These are phyloP conservation scores for Amaranthus tricolor DNA, from an alignment of 179 eudicot species.

Conservation along the genomic window DNA sequence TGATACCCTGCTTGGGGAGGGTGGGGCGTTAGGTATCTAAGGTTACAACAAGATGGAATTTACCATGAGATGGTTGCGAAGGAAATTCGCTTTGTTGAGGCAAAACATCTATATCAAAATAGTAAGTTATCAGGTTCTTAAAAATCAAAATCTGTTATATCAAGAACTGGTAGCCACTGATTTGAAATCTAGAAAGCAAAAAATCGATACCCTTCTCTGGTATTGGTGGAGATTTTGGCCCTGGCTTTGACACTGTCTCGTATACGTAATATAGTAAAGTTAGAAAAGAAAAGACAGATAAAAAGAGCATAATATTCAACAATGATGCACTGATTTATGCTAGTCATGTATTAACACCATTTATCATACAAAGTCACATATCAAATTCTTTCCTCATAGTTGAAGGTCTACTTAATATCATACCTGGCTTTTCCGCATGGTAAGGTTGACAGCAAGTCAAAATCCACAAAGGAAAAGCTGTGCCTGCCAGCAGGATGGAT, in stretches of 20 bases:
- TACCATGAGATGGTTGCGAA: conserved; percentile 20
- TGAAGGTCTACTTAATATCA: background rate
- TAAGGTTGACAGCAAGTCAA: conserved; percentile 28
- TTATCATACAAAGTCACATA: too few species aligned
- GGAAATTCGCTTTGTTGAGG: conserved; percentile 3
- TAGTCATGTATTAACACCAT: background rate
- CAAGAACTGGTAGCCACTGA: background rate
- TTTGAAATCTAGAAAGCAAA: background rate
- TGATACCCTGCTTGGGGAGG: too few species aligned
- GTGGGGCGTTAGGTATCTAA: too few species aligned
- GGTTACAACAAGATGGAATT: conserved; percentile 1
- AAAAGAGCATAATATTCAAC: background rate
- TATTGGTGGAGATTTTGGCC: background rate
- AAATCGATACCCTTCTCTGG: conserved; percentile 11
- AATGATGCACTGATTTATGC: background rate
- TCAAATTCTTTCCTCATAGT: background rate
- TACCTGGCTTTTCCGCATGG: conserved; percentile 23
- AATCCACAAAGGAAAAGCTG: conserved; percentile 27
- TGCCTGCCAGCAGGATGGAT: conserved; percentile 9
- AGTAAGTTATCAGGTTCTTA: background rate
- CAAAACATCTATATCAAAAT: background rate
- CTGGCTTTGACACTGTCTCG: conserved; percentile 7
- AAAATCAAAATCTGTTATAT: too few species aligned
- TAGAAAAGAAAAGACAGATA: conserved; percentile 11
- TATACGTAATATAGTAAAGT: background rate